Evolutionary conservation across 1,284 basidiomycete genomes (phyloP).

Genomic region (Trichosporon coremiiforme): DNA sequence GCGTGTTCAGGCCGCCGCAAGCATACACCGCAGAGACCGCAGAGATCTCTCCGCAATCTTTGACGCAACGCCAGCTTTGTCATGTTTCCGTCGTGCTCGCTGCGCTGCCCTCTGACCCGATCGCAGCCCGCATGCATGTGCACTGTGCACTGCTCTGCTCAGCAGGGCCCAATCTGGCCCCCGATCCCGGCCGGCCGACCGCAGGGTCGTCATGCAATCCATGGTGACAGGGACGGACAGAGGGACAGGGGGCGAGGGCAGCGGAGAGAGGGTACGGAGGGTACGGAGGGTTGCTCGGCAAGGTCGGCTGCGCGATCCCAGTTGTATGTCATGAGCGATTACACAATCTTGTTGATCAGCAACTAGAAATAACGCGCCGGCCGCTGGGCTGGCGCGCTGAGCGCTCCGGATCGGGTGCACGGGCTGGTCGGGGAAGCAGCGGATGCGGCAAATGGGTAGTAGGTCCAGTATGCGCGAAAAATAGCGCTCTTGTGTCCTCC

Average conservation of each 20-base stretch:
- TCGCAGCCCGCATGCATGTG: neutral
- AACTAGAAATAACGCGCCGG: too few relatives aligned
- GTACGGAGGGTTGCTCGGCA: neutral
- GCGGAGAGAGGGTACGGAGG: too few relatives aligned
- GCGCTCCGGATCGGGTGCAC: neutral
- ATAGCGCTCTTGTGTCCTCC: too few relatives aligned
- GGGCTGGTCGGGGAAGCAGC: too few relatives aligned
- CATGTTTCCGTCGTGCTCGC: neutral
- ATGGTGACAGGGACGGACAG: neutral
- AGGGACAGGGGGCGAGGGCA: neutral
- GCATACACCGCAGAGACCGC: too few relatives aligned
- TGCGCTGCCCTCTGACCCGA: neutral
- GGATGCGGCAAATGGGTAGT: too few relatives aligned
- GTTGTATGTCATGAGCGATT: neutral
- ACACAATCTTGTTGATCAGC: neutral
- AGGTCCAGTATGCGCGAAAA: too few relatives aligned
- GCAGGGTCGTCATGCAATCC: neutral
- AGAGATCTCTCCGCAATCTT: neutral
- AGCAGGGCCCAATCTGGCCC: neutral
- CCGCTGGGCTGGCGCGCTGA: too few relatives aligned
- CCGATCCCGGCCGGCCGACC: neutral
- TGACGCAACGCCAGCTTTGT: neutral
- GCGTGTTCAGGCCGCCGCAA: neutral
- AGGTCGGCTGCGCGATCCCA: neutral
- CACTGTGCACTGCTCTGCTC: too few relatives aligned